Base-by-base conservation (phyloP, 345 rosid species). In the Pistacia atlantica region DNA sequence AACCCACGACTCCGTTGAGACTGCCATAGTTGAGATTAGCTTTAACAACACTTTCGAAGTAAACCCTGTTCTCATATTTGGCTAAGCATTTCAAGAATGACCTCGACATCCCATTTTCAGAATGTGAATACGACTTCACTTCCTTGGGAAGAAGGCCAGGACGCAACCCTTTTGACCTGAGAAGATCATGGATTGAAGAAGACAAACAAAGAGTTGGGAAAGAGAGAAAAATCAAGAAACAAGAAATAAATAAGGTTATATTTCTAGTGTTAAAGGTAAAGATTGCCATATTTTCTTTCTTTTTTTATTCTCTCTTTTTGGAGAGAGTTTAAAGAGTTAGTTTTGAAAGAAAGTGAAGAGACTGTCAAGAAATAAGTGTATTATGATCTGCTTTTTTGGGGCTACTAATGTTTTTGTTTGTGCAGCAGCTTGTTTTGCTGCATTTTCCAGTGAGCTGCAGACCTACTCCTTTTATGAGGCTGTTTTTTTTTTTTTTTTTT, bases 81-180 rank as follows among this genome's bases (percentile, higher is more conserved):
- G 99, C 84, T 49, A 89, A 71, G 81, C 99, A 95, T 2, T 7
- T 84, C 91, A 3, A 95, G 90, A 71, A 72, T 79, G 33, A 95
- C 97, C 88, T 95, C 95, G 0, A 95, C 17, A 75, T 79, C 22
- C 98, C 99, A 73, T 87, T 79, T 11, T 79, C 79, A 55, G 88
- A 69, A 45, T 93, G 79, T 11, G 80, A 73, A 82, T 83, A 95
- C 37, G 94, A 93, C 66, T 85, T 91, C 69, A 95, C 96, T 58
- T n/a, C n/a, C n/a, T 83, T 87, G 0, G 98, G 98, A 17, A 95
- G 76, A 0, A 95, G 87, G 42, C 98, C 97, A 1, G 91, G 90
- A 6, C 97, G 97, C 59, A 95, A 80, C 22, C 97, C 98, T 68
- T 82, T 86, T 45, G 95, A 86, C 70, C 87, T 87, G 12, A 95